Conservation (phyloP, 2,329 filamentous ascomycete genomes). For the Fusarium sp. region DNA sequence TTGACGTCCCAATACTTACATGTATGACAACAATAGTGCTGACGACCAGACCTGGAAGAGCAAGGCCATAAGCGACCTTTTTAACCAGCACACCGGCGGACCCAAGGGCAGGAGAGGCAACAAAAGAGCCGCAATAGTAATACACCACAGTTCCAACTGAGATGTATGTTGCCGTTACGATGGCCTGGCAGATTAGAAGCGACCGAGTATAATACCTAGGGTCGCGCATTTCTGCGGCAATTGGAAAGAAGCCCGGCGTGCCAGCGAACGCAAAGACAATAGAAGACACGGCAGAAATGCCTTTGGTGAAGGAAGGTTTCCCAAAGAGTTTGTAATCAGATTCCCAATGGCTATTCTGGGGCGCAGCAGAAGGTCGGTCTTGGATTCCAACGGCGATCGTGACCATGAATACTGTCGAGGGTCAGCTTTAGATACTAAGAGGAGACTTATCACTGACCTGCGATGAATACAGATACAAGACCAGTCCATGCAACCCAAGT, state of each 20-base stretch:
- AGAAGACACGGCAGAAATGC: slow-evolving; percentile 52
- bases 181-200: slow-evolving; percentile 49
- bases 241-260: slow-evolving; percentile 54
- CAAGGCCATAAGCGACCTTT: slow-evolving; percentile 61
- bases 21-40: slow-evolving; percentile 50
- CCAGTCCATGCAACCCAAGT: slow-evolving; percentile 54
- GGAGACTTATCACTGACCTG: no score
- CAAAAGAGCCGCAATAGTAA: slow-evolving; percentile 62
- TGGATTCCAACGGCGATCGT: slow-evolving; percentile 45
- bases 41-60: slow-evolving; percentile 51
- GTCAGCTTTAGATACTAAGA: no score
- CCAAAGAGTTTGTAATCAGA: slow-evolving; percentile 53
- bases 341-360: slow-evolving; percentile 43
- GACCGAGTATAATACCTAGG: slow-evolving; percentile 49
- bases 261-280: slow-evolving; percentile 58
- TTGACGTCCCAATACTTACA: not conserved
- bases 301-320: slow-evolving; percentile 53
- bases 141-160: slow-evolving; percentile 60
- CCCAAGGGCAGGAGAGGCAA: slow-evolving; percentile 63
- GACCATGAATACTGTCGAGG: slow-evolving; percentile 37
- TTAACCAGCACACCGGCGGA: slow-evolving; percentile 61
- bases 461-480: slow-evolving; percentile 34
- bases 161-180: slow-evolving; percentile 54
- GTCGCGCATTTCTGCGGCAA: slow-evolving; percentile 54
- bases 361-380: slow-evolving; percentile 37